Conservation (phyloP, 2,329 filamentous ascomycete genomes). For the Xylariomycetidae sp. region DNA sequence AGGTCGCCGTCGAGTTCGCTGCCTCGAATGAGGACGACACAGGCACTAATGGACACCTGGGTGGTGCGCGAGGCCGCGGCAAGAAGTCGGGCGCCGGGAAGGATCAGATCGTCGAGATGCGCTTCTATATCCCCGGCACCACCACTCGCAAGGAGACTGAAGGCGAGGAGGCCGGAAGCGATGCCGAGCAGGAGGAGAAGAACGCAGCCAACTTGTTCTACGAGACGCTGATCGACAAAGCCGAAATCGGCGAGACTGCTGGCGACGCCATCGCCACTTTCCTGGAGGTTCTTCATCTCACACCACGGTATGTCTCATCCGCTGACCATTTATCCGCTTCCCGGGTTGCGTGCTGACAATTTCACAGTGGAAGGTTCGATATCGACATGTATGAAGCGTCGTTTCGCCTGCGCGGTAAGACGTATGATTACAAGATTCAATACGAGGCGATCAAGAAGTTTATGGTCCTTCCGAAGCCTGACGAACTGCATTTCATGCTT, state of each 20-base stretch:
- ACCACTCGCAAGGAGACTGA: slow-evolving; percentile 72
- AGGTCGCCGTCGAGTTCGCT: slow-evolving; percentile 93
- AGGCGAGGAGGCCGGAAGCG: slow-evolving; percentile 68
- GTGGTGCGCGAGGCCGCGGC: slow-evolving; percentile 70
- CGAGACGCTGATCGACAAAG: slow-evolving; percentile 95
- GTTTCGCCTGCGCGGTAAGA: slow-evolving; percentile 95
- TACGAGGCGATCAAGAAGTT: slow-evolving; percentile 98
- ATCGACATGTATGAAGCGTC: slow-evolving; percentile 99
- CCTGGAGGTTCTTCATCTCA: slow-evolving; percentile 93
- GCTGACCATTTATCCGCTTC: neutral
- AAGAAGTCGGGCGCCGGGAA: slow-evolving; percentile 85
- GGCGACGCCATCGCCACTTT: slow-evolving; percentile 98
- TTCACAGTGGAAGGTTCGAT: slow-evolving; percentile 86
- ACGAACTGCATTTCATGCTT: slow-evolving; percentile 92
- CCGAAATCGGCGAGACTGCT: slow-evolving; percentile 98
- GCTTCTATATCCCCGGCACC: slow-evolving; percentile 94
- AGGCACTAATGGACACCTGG: slow-evolving; percentile 67
- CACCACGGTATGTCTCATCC: slow-evolving; percentile 63
- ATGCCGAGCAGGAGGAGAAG: slow-evolving; percentile 73
- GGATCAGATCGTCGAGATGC: slow-evolving; percentile 96
- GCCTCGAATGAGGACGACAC: slow-evolving; percentile 66
- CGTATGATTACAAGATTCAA: slow-evolving; percentile 99
- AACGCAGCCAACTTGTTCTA: slow-evolving; percentile 98
- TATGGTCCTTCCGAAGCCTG: slow-evolving; percentile 97
- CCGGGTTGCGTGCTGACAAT: slow-evolving; percentile 10